Evolutionary conservation across 495 filamentous ascomycete genomes (phyloP).

Genomic region (Pyrenopolyporus hunteri): DNA sequence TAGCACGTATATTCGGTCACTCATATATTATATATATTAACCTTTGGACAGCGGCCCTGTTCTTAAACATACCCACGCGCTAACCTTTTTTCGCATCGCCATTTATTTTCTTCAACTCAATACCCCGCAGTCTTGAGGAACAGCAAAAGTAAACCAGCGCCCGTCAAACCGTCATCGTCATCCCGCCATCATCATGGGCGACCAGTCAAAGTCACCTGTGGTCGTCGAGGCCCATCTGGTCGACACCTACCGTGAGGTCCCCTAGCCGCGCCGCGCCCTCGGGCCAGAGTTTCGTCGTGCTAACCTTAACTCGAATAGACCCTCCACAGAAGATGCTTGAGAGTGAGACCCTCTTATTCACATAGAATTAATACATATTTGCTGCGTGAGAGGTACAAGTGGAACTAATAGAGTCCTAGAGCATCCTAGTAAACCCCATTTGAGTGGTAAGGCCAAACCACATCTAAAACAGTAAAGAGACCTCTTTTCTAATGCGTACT

Average conservation of each 20-base stretch:
- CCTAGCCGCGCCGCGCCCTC: constrained; percentile 3
- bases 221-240: constrained; percentile 86
- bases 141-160: constrained; percentile 37
- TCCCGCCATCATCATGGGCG: constrained; percentile 66
- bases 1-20: background rate
- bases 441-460: constrained; percentile 50
- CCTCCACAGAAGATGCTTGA: constrained; percentile 65
- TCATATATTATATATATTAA: constrained; percentile 16
- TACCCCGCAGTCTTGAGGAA: constrained; percentile 38
- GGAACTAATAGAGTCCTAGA: constrained; percentile 51
- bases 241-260: constrained; percentile 73
- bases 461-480: constrained; percentile 5
- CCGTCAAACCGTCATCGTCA: constrained; percentile 4
- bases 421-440: constrained; percentile 64
- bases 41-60: background rate
- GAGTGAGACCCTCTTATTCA: constrained; percentile 56
- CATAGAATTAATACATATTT: background rate
- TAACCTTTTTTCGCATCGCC: constrained; percentile 12
- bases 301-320: constrained; percentile 44
- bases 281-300: constrained; percentile 4
- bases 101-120: constrained; percentile 2
- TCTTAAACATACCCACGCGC: constrained; percentile 8
- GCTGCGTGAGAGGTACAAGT: background rate
- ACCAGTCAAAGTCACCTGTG: constrained; percentile 67
- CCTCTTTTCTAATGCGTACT: constrained; percentile 15